Evolutionary conservation across 495 filamentous ascomycete genomes (phyloP), one percentile per base, ranked within the genome.

Genomic region (Hyaloscypha finlandica): DNA sequence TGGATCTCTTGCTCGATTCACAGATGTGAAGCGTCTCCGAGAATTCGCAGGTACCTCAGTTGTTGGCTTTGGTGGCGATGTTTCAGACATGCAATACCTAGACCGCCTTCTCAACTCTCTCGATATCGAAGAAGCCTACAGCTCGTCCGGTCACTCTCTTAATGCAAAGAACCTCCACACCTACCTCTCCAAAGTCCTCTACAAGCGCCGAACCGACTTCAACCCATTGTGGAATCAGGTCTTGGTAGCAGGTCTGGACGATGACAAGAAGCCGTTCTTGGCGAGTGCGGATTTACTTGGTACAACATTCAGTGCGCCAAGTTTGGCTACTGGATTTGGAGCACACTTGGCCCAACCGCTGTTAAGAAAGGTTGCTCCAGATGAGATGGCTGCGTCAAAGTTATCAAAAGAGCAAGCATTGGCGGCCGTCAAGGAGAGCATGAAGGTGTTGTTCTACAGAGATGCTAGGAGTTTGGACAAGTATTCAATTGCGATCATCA

Each of bases 401-500:
- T 80, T 97, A 64, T 90, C 81, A 54, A 85, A 86, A 72, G 94
- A 98, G 73, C 75, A 90, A 77, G 95, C 95, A 52, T 83, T 97
- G 58, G 82, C 86, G 31, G 84, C 91, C 16, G 80, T 98, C 65
- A 89, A 89, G 80, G 90, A 97, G 78, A 96, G 92, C 77, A 92
- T 99, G 90, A 98, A 98, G 84, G 94, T 98, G 65, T 84, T 99
- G 64, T 99, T 93, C 83, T 99, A 99, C 82, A 85, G 95, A 68
- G 95, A 99, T 81, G 95, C 95, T 8, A 88, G 95, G 74, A 95
- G 91, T 82, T 77, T 93, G 76, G 92, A 97, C 78, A 84, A 88
- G 76, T 99, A 97, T 78, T 92, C 90, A 61, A 89, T 99, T 76
- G 94, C 94, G 16, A 84, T 97, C 32, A 84, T 99, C 59, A 94